Conservation (phyloP, 1,284 basidiomycete genomes). For the Naganishia liquefaciens region DNA sequence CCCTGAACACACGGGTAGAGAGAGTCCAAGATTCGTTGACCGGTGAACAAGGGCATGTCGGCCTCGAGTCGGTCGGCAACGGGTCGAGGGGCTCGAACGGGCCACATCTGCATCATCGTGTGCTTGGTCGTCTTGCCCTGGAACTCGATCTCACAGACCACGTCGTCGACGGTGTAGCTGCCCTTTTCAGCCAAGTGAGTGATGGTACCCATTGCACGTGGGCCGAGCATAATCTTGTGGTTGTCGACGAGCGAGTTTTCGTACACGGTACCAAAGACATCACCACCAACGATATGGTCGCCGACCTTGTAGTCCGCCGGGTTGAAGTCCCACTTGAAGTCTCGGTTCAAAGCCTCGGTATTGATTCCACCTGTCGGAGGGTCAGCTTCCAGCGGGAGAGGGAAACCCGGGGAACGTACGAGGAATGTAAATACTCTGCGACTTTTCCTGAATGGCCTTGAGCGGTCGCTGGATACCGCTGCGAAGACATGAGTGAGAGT, state of each 20-base stretch:
- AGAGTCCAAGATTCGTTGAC: constrained; percentile 95
- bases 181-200: constrained; percentile 93
- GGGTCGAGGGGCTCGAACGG: constrained; percentile 95
- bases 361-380: constrained; percentile 73
- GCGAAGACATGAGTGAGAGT: not conserved
- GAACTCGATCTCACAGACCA: constrained; percentile 96
- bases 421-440: constrained; percentile 98
- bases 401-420: constrained; percentile 53
- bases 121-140: constrained; percentile 92
- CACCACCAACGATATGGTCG: constrained; percentile 95
- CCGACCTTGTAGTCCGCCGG: constrained; percentile 84
- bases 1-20: constrained; percentile 99
- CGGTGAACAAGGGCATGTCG: constrained; percentile 88
- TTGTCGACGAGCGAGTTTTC: constrained; percentile 96
- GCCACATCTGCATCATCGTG: constrained; percentile 98
- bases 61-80: constrained; percentile 93
- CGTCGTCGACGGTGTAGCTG: constrained; percentile 89
- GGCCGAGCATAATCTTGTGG: constrained; percentile 96
- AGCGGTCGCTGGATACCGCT: constrained; percentile 86
- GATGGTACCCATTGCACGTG: constrained; percentile 91
- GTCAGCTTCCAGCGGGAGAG: not conserved
- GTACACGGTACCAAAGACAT: constrained; percentile 92
- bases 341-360: constrained; percentile 88
- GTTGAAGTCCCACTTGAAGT: constrained; percentile 91
- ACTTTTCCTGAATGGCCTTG: constrained; percentile 91